These are phyloP conservation scores for Malus hybrid DNA, from an alignment of 331 rosid genomes.

Conservation along the genomic window DNA sequence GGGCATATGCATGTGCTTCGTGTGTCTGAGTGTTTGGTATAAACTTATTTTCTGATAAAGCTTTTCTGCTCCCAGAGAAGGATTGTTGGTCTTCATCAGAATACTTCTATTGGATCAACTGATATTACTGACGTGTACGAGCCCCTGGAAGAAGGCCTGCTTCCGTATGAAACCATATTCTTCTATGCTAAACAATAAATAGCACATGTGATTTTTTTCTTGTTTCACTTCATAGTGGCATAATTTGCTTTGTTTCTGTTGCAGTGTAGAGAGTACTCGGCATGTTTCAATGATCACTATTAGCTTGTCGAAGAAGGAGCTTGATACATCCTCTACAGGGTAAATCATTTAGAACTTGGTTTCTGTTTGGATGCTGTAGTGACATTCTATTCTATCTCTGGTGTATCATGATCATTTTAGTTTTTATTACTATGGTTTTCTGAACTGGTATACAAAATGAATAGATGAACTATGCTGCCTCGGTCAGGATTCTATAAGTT, in stretches of 20 bases:
- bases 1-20: background rate
- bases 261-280: constrained; percentile 84
- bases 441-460: background rate
- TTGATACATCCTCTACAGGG: constrained; percentile 71
- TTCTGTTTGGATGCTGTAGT: background rate
- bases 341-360: constrained; percentile 23
- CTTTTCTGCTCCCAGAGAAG: constrained; percentile 56
- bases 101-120: constrained; percentile 65
- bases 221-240: background rate
- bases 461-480: background rate
- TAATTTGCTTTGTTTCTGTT: constrained; percentile 10
- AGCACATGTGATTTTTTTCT: background rate
- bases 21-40: background rate
- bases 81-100: constrained; percentile 80
- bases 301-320: constrained; percentile 59
- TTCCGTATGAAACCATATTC: constrained; percentile 50
- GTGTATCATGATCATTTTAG: background rate
- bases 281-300: constrained; percentile 88
- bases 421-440: background rate
- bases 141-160: constrained; percentile 94
- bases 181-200: background rate
- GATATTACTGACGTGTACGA: constrained; percentile 88
- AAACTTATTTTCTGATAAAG: background rate
- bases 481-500: background rate
- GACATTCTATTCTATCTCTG: background rate